A percentile compares a stretch with the other conserved stretches of the same genome.
Evolutionary conservation across 225 moss, liverwort and hornwort species (phyloP).

Genomic region (Polytrichum formosum): DNA sequence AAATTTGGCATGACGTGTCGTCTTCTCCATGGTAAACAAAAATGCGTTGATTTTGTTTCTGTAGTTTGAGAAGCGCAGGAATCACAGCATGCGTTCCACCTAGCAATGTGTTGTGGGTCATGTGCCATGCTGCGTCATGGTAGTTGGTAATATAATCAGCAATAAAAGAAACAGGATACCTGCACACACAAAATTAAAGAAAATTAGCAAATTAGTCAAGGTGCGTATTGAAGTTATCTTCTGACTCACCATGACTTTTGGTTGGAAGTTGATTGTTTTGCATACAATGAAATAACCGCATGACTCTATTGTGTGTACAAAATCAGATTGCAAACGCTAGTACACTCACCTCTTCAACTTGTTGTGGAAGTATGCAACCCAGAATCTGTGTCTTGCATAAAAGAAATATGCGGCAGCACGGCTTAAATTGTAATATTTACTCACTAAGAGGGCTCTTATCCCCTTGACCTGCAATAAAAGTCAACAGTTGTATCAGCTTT

Average conservation of each 20-base stretch:
- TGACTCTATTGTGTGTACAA: no score
- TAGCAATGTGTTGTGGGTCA: slow-evolving; percentile 60
- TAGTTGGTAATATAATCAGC: slow-evolving; percentile 64
- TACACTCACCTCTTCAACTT: slow-evolving; percentile 39
- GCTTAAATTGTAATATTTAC: slow-evolving; percentile 68
- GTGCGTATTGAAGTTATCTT: no score
- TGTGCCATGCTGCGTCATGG: slow-evolving; percentile 74
- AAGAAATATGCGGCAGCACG: slow-evolving; percentile 51
- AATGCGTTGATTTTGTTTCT: slow-evolving; percentile 41
- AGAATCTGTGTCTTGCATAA: slow-evolving; percentile 54
- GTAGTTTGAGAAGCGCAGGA: slow-evolving; percentile 50
- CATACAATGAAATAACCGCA: no score
- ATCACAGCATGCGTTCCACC: slow-evolving; percentile 57
- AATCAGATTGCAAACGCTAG: no score
- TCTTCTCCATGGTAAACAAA: slow-evolving; percentile 61
- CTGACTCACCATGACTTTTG: no score
- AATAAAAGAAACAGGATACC: slow-evolving; percentile 60
- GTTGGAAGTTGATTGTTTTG: no score
- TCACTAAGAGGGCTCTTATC: slow-evolving; percentile 51
- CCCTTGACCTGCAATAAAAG: slow-evolving; percentile 48
- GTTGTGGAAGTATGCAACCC: slow-evolving; percentile 47
- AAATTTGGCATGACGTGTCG: slow-evolving; percentile 59
- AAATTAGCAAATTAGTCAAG: neutral
- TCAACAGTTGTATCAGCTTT: neutral
- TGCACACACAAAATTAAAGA: slow-evolving; percentile 12